These are phyloP conservation scores for Ilyonectria destructans DNA, from an alignment of 2,329 filamentous ascomycete genomes.

Conservation along the genomic window DNA sequence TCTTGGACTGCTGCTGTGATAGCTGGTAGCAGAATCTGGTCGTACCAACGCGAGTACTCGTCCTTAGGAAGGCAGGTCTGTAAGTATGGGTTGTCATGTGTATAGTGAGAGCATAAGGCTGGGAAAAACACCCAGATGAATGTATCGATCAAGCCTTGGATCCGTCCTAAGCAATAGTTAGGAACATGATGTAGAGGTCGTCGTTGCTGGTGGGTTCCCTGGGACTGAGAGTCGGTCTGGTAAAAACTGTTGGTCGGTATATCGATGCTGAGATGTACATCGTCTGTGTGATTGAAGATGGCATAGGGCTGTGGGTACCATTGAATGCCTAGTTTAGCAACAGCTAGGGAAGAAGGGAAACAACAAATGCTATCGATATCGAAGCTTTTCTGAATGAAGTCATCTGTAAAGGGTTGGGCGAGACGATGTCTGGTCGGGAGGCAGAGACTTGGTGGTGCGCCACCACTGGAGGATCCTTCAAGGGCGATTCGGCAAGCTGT, in stretches of 20 bases:
- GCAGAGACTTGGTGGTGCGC: slow-evolving; percentile 12
- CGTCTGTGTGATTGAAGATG: slow-evolving; percentile 17
- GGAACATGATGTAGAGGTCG: slow-evolving; percentile 13
- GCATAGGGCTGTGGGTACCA: slow-evolving; percentile 15
- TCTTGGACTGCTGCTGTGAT: slow-evolving; percentile 18
- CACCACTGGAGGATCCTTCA: slow-evolving; percentile 9
- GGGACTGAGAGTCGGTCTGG: slow-evolving; percentile 1
- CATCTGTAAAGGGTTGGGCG: slow-evolving; percentile 9
- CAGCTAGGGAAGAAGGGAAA: slow-evolving; percentile 19
- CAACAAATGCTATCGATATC: slow-evolving; percentile 16
- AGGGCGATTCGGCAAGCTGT: slow-evolving; percentile 15
- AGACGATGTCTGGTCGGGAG: slow-evolving; percentile 12
- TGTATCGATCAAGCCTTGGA: slow-evolving; percentile 15
- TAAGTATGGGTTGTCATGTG: slow-evolving; percentile 1
- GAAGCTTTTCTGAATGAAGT: slow-evolving; percentile 14
- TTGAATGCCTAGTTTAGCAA: slow-evolving; percentile 15
- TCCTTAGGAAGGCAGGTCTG: background rate
- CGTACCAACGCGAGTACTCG: slow-evolving; percentile 2
- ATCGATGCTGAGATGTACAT: slow-evolving; percentile 17
- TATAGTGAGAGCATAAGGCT: slow-evolving; percentile 10
- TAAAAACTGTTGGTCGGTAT: slow-evolving; percentile 7
- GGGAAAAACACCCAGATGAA: slow-evolving; percentile 17
- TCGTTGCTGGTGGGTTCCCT: background rate
- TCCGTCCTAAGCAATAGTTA: slow-evolving; percentile 17
- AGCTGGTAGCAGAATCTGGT: slow-evolving; percentile 12